Conservation (phyloP, 2,329 filamentous ascomycete genomes). For the Beauveria sp. region DNA sequence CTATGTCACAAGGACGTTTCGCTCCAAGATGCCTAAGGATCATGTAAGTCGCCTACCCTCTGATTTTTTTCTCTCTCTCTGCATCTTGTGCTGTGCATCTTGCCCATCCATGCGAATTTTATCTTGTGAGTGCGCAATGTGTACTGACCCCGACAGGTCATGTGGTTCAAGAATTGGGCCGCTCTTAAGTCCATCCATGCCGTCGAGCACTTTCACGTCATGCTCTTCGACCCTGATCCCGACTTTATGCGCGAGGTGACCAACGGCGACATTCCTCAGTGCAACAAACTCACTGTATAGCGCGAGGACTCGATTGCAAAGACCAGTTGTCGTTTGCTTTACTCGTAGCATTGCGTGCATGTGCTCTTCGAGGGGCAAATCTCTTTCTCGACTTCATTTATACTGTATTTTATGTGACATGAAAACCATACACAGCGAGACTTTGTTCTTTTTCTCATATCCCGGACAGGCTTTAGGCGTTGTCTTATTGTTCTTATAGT, state of each 20-base stretch:
- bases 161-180: slow-evolving; percentile 65
- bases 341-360: neutral
- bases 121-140: neutral
- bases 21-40: slow-evolving; percentile 39
- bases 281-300: slow-evolving; percentile 30
- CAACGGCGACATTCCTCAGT: slow-evolving; percentile 62
- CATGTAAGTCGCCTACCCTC: slow-evolving; percentile 36
- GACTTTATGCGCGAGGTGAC: slow-evolving; percentile 65
- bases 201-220: slow-evolving; percentile 91
- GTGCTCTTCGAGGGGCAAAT: neutral
- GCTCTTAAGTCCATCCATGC: slow-evolving; percentile 76
- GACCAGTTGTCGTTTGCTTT: neutral
- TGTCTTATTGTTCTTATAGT: neutral
- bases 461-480: neutral
- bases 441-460: neutral
- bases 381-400: neutral
- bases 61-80: neutral
- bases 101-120: no score
- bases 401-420: slow-evolving; percentile 12
- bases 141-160: slow-evolving; percentile 21
- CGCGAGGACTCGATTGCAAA: neutral
- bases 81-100: neutral
- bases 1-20: slow-evolving; percentile 64
- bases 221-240: slow-evolving; percentile 71
- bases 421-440: slow-evolving; percentile 9